phyloP scores from a whole-genome alignment of 345 rosid species.

The Erysimum cheiranthoides region DNA sequence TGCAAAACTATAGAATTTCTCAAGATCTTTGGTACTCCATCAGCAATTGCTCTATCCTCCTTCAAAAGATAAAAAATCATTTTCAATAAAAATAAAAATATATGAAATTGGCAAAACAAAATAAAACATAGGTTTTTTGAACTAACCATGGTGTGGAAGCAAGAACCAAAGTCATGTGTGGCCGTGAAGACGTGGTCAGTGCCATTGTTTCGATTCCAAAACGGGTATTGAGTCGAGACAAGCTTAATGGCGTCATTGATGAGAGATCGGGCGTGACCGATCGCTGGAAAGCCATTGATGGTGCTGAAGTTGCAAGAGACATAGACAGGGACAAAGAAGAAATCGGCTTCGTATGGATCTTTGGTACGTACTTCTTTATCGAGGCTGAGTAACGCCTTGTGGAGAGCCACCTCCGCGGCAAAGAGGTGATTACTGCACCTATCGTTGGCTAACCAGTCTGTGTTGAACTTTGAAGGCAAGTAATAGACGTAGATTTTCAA shows the following conservation, averaged over 20 bases:
- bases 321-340: constrained; percentile 90
- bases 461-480: constrained; percentile 76
- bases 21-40: constrained; percentile 81
- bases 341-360: constrained; percentile 85
- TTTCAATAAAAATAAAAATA: background rate
- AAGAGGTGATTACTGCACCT: constrained; percentile 87
- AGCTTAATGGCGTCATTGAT: constrained; percentile 63
- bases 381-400: constrained; percentile 62
- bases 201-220: constrained; percentile 88
- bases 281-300: constrained; percentile 91
- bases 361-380: constrained; percentile 62
- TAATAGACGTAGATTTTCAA: constrained; percentile 83
- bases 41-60: constrained; percentile 81
- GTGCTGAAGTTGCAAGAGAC: constrained; percentile 96
- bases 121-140: no score
- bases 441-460: constrained; percentile 77
- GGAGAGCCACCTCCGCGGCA: constrained; percentile 95
- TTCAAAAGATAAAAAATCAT: constrained; percentile 26
- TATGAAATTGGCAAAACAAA: no score
- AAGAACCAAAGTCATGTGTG: constrained; percentile 90
- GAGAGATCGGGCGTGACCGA: constrained; percentile 83
- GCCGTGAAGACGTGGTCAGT: constrained; percentile 88
- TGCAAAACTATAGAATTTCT: constrained; percentile 77
- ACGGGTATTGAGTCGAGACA: constrained; percentile 62
- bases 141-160: constrained; percentile 89